Evolutionary conservation across 2,329 filamentous ascomycete genomes (phyloP).

Genomic region (Neopestalotiopsis sp.): DNA sequence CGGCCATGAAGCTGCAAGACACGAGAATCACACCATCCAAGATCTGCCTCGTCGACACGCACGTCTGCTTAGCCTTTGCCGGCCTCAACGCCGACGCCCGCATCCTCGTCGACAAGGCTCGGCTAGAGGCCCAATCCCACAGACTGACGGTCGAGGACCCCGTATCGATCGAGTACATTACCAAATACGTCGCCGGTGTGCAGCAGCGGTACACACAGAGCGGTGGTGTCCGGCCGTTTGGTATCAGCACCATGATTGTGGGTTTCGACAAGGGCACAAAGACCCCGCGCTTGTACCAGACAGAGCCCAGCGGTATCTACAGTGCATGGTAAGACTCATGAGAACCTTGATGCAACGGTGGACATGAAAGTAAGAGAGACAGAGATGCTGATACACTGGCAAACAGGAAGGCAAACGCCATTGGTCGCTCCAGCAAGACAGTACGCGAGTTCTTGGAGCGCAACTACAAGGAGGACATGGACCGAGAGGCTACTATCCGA

Average conservation of each 20-base stretch:
- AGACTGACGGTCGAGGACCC: constrained; percentile 96
- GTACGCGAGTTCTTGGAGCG: constrained; percentile 98
- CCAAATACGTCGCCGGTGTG: constrained; percentile 96
- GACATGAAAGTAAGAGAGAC: neutral
- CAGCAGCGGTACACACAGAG: constrained; percentile 99
- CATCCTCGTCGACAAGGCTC: constrained; percentile 97
- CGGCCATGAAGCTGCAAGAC: constrained; percentile 99
- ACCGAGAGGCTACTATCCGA: constrained; percentile 93
- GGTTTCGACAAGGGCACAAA: constrained; percentile 96
- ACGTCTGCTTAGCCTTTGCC: constrained; percentile 96
- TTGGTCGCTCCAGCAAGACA: constrained; percentile 97
- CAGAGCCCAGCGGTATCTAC: constrained; percentile 99
- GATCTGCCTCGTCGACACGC: constrained; percentile 93
- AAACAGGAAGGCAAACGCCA: constrained; percentile 96
- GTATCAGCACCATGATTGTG: constrained; percentile 96
- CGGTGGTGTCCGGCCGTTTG: constrained; percentile 97
- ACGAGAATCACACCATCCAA: constrained; percentile 99
- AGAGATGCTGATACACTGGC: neutral
- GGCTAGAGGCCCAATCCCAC: constrained; percentile 96
- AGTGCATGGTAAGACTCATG: constrained; percentile 80
- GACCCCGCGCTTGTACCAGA: constrained; percentile 92
- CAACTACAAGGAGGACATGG: constrained; percentile 98
- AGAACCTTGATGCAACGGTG: neutral
- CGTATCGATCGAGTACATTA: constrained; percentile 98
- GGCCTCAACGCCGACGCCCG: constrained; percentile 97